A percentile compares a stretch with the other conserved stretches of the same genome.
Evolutionary conservation across 306 rosid genomes (phyloP).

Genomic region (Malus fusca): DNA sequence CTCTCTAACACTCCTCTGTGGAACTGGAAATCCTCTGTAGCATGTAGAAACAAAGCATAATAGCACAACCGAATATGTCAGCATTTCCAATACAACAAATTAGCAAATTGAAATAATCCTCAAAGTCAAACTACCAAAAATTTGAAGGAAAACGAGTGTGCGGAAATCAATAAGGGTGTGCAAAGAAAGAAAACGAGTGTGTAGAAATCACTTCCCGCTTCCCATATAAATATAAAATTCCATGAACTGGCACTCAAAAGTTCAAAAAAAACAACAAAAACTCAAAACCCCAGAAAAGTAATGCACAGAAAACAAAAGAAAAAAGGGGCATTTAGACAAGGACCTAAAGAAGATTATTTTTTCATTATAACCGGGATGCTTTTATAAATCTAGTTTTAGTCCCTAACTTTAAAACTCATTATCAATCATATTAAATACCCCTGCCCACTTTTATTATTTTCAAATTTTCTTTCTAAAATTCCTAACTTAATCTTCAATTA

Average conservation of each 20-base stretch:
- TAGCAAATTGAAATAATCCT: background rate
- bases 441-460: too few species aligned
- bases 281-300: background rate
- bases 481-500: too few species aligned
- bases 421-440: too few species aligned
- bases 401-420: too few species aligned
- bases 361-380: too few species aligned
- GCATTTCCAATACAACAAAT: background rate
- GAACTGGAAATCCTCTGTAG: constrained; percentile 10
- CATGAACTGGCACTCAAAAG: background rate
- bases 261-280: background rate
- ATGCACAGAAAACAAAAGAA: background rate
- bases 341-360: too few species aligned
- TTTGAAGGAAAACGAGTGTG: too few species aligned
- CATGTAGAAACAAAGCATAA: constrained; percentile 2
- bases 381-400: too few species aligned
- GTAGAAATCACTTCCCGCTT: background rate
- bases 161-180: too few species aligned
- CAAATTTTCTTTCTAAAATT: too few species aligned
- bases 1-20: constrained; percentile 1
- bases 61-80: background rate
- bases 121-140: background rate
- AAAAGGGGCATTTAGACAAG: too few species aligned
- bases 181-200: too few species aligned
- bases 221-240: background rate